These are phyloP conservation scores for Groenewaldozyma tartarivorans DNA, from an alignment of 805 yeast genomes.

Conservation along the genomic window DNA sequence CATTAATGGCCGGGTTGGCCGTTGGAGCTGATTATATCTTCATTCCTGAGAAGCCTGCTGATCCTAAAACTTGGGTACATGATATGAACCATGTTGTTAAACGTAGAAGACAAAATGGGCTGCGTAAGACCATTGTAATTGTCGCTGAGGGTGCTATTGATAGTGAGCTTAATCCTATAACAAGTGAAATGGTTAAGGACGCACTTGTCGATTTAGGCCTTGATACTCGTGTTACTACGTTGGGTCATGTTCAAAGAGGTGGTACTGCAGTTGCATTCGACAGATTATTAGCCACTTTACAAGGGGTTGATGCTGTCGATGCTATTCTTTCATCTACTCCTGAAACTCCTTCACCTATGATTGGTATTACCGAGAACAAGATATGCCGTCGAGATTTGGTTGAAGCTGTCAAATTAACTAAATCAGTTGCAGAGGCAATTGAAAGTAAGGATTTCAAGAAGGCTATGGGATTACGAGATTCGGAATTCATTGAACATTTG, in stretches of 20 bases:
- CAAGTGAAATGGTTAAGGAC: slow-evolving; percentile 71
- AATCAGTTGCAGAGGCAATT: slow-evolving; percentile 86
- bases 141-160: slow-evolving; percentile 98
- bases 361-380: slow-evolving; percentile 81
- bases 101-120: slow-evolving; percentile 78
- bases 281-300: slow-evolving; percentile 82
- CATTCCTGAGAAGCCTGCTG: slow-evolving; percentile 90
- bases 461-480: slow-evolving; percentile 81
- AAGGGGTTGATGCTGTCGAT: slow-evolving; percentile 95
- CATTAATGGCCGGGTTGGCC: slow-evolving; percentile 93
- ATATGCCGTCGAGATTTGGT: slow-evolving; percentile 76
- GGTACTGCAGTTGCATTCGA: slow-evolving; percentile 97
- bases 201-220: slow-evolving; percentile 77
- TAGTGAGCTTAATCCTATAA: slow-evolving; percentile 66
- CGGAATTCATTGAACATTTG: slow-evolving; percentile 77
- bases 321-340: slow-evolving; percentile 87
- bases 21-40: slow-evolving; percentile 92
- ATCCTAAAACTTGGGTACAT: slow-evolving; percentile 63
- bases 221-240: slow-evolving; percentile 88
- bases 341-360: slow-evolving; percentile 88
- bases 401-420: slow-evolving; percentile 81
- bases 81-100: slow-evolving; percentile 66
- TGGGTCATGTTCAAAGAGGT: slow-evolving; percentile 98
- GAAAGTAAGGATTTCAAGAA: slow-evolving; percentile 65
- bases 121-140: slow-evolving; percentile 89